These are phyloP conservation scores for Rhododendron griersonianum DNA, from an alignment of 148 eudicot genomes.

Conservation along the genomic window DNA sequence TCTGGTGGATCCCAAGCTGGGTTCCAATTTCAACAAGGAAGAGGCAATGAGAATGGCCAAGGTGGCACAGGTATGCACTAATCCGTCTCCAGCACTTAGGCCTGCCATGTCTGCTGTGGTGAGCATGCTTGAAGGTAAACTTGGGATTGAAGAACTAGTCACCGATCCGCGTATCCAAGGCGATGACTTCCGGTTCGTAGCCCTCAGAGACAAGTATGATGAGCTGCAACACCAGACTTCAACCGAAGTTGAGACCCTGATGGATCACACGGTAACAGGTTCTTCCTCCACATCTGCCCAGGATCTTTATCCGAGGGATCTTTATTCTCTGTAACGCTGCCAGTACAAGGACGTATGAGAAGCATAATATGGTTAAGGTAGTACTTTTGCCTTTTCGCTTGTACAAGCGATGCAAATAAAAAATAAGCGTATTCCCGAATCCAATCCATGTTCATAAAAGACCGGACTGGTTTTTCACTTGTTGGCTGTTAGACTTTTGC, in stretches of 20 bases:
- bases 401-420: neutral
- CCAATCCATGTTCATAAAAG: neutral
- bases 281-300: conserved; percentile 13
- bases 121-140: conserved; percentile 21
- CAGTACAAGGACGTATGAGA: neutral
- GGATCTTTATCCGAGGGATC: neutral
- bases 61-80: conserved; percentile 44
- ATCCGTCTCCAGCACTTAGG: conserved; percentile 49
- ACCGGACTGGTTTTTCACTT: neutral
- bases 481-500: neutral
- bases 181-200: conserved; percentile 13
- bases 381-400: neutral
- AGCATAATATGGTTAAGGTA: neutral
- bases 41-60: conserved; percentile 36
- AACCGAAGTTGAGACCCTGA: neutral
- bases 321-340: neutral
- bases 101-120: conserved; percentile 33
- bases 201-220: conserved; percentile 24
- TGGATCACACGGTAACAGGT: neutral
- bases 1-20: conserved; percentile 33
- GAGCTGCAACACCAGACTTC: neutral
- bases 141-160: neutral
- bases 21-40: conserved; percentile 11
- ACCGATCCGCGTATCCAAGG: conserved; percentile 3
- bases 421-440: neutral